phyloP scores from a whole-genome alignment of 2,329 filamentous ascomycete species.

The Dothideomycetes sp. region DNA sequence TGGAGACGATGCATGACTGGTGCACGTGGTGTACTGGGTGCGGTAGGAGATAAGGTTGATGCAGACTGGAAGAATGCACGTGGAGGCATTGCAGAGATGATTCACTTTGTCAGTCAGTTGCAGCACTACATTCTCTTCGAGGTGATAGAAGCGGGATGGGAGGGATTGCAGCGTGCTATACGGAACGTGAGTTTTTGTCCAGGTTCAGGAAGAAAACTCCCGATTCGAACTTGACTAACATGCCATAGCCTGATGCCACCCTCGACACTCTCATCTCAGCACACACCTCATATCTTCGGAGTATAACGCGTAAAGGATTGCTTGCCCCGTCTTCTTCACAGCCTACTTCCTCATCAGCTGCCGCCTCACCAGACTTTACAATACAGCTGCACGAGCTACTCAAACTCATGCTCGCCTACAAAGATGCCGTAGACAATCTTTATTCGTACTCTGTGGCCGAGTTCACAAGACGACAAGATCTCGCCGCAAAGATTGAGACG shows the following conservation, averaged over 20 bases:
- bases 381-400: conserved; percentile 85
- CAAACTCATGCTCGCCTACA: conserved; percentile 86
- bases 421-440: conserved; percentile 83
- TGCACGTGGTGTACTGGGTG: conserved; percentile 76
- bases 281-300: conserved; percentile 80
- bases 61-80: conserved; percentile 71
- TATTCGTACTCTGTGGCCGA: conserved; percentile 94
- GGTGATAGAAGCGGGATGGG: conserved; percentile 95
- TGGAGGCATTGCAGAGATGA: conserved; percentile 90
- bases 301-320: conserved; percentile 92
- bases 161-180: conserved; percentile 72
- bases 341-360: conserved; percentile 16
- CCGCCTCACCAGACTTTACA: conserved; percentile 51
- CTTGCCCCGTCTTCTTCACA: conserved; percentile 37
- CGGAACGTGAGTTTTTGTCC: conserved; percentile 37
- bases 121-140: conserved; percentile 99
- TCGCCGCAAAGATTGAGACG: conserved; percentile 59
- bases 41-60: conserved; percentile 50
- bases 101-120: conserved; percentile 92
- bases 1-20: conserved; percentile 97
- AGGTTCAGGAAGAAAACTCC: neutral
- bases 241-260: conserved; percentile 59
- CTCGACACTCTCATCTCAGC: conserved; percentile 91
- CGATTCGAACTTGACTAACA: no score
- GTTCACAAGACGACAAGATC: conserved; percentile 83